Base-by-base conservation (phyloP, 2,329 filamentous ascomycete species). In the Penicillium crustosum region DNA sequence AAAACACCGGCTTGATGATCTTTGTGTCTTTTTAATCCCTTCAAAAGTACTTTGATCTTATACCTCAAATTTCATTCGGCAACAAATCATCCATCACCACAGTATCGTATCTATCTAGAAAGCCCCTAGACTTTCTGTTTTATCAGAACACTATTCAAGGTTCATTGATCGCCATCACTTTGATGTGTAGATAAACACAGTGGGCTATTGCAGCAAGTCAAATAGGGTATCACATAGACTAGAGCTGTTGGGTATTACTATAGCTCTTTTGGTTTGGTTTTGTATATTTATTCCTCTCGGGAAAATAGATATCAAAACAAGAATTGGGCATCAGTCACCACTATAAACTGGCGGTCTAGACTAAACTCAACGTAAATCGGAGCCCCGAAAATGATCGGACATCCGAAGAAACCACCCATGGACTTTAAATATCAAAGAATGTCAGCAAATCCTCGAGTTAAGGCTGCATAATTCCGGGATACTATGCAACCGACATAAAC, bases 41-140 rank as follows among this genome's bases (percentile, higher is more conserved):
- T 33, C 1, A 3, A 6, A 15, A 9, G 1, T 7, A 9, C n/a
- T 47, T 17, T 25, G 21, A 9, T 25, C 3, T 2, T 19, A 15
- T 45, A 3, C 31, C 4, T 21, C n/a, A 15, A 9, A 9, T 3
- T 13, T 7, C 10, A 6, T 27, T 38, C 12, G 17, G 10, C 13
- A 49, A 23, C 43, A 56, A 41, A 44, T 21, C 4, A 13, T 10
- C 9, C 17, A 59, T n/a, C 7, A 55, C 50, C 33, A 57, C 17
- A 7, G 9, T 25, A 41, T 69, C 66, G 39, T 66, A 69, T 25
- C 57, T 53, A 9, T 57, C 52, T 12, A 68, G 29, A 27, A 66
- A 63, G 15, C 29, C 39, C 58, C 35, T 64, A 7, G 1, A 64
- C 68, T 31, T 31, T 31, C 29, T 12, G 29, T 10, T 31, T 31